Conservation (phyloP, 2,329 filamentous ascomycete genomes). For the Orbilia ellipsospora region DNA sequence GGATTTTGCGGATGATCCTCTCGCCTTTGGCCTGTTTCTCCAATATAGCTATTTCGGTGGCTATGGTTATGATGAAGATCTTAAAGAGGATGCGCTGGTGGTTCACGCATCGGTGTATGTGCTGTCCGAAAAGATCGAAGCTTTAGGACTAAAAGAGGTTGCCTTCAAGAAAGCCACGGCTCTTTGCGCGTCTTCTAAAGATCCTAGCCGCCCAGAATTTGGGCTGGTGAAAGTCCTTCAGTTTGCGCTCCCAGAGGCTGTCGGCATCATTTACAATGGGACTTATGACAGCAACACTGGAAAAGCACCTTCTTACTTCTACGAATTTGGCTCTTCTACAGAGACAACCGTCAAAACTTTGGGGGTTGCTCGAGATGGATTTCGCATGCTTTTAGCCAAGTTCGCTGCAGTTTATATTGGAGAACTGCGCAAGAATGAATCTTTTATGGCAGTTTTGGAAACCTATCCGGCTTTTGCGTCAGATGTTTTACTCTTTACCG, state of each 20-base stretch:
- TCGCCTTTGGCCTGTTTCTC: slow-evolving; percentile 30
- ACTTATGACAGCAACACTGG: slow-evolving; percentile 38
- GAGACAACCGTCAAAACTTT: neutral
- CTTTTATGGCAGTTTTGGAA: slow-evolving; percentile 28
- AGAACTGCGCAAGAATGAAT: slow-evolving; percentile 28
- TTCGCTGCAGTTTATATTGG: slow-evolving; percentile 35
- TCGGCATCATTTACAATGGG: slow-evolving; percentile 30
- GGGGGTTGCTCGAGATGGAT: slow-evolving; percentile 24
- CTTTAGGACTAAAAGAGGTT: slow-evolving; percentile 30
- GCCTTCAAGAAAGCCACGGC: slow-evolving; percentile 39
- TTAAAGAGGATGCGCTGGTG: slow-evolving; percentile 30
- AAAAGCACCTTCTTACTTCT: slow-evolving; percentile 10
- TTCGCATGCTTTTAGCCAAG: slow-evolving; percentile 39
- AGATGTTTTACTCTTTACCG: slow-evolving; percentile 41
- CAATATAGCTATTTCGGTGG: slow-evolving; percentile 44
- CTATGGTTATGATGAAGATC: slow-evolving; percentile 25
- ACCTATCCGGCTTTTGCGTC: slow-evolving; percentile 17
- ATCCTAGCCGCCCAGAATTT: neutral
- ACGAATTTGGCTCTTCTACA: neutral
- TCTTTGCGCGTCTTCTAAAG: slow-evolving; percentile 11
- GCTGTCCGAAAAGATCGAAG: slow-evolving; percentile 41
- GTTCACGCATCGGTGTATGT: slow-evolving; percentile 45
- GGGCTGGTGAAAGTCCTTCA: slow-evolving; percentile 23
- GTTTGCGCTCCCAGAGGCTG: slow-evolving; percentile 29
- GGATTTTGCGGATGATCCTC: neutral